A percentile compares a stretch with the other conserved stretches of the same genome.
phyloP scores from a whole-genome alignment of 805 yeast genomes.

The Ogataea pignaliae region DNA sequence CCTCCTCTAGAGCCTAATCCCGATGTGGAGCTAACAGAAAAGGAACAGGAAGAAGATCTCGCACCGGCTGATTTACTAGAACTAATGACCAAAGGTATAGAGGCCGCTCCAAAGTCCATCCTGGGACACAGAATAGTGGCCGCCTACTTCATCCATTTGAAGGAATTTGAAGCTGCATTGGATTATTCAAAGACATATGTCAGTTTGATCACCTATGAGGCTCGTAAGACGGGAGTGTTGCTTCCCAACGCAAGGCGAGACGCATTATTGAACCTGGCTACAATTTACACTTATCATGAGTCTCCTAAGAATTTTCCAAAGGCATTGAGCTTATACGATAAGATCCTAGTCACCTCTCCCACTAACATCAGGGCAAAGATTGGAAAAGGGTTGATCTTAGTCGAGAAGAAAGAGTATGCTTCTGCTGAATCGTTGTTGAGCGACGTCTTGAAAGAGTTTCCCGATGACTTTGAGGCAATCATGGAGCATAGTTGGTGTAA shows the following conservation, averaged over 20 bases:
- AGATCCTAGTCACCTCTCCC: constrained; percentile 41
- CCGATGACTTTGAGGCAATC: constrained; percentile 55
- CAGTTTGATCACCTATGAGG: constrained; percentile 44
- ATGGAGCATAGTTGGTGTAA: constrained; percentile 79
- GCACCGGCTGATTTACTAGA: constrained; percentile 36
- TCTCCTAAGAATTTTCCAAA: constrained; percentile 82
- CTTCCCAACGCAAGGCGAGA: constrained; percentile 53
- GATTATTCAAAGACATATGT: constrained; percentile 59
- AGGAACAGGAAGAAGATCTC: constrained; percentile 9
- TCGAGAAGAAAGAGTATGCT: constrained; percentile 55
- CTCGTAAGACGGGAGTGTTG: constrained; percentile 41
- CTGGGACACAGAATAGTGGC: constrained; percentile 65
- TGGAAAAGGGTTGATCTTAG: constrained; percentile 76
- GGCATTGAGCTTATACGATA: constrained; percentile 69
- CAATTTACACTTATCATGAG: constrained; percentile 76
- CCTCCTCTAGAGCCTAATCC: constrained; percentile 9
- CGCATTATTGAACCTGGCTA: constrained; percentile 63
- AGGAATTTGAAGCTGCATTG: constrained; percentile 61
- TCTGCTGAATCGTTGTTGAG: constrained; percentile 52
- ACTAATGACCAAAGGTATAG: constrained; percentile 36
- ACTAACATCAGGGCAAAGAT: constrained; percentile 54
- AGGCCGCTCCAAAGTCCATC: constrained; percentile 36
- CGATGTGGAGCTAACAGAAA: constrained; percentile 14
- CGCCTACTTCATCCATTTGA: constrained; percentile 51
- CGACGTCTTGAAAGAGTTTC: constrained; percentile 43